Conservation (phyloP, 345 rosid genomes). For the Melaleuca quinquenervia region DNA sequence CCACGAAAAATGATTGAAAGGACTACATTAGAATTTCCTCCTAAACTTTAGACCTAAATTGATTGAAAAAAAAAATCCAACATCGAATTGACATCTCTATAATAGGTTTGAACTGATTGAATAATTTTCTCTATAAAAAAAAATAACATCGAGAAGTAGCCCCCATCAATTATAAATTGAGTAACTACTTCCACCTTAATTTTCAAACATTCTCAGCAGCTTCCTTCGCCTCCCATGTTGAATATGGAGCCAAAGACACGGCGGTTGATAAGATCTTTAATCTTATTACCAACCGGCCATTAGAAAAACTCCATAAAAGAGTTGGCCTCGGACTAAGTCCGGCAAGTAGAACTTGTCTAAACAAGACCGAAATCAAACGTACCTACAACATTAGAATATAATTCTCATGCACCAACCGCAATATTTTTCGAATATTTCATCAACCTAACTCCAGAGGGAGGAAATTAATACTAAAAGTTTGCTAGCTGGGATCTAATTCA, state of each 20-base stretch:
- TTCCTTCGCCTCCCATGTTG: background rate
- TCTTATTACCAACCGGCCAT: background rate
- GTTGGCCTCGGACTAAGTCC: background rate
- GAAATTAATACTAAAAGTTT: background rate
- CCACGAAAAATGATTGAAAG: background rate
- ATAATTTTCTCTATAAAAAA: background rate
- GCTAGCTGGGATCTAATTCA: background rate
- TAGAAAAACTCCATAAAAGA: background rate
- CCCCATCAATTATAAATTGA: background rate
- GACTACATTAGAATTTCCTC: background rate
- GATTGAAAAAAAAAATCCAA: accelerated
- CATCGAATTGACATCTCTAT: background rate
- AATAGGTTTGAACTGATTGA: background rate
- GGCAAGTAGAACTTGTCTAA: background rate
- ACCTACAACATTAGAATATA: background rate
- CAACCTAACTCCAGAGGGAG: background rate
- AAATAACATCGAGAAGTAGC: background rate
- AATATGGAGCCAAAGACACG: background rate
- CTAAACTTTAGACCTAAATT: background rate
- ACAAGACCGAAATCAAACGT: background rate
- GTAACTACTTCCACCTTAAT: background rate
- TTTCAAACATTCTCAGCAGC: background rate
- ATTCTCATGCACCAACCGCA: background rate
- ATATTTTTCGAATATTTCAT: background rate
- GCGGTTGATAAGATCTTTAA: background rate